These are phyloP conservation scores for Kazachstania taianensis DNA, from an alignment of 805 yeast species.

Conservation along the genomic window DNA sequence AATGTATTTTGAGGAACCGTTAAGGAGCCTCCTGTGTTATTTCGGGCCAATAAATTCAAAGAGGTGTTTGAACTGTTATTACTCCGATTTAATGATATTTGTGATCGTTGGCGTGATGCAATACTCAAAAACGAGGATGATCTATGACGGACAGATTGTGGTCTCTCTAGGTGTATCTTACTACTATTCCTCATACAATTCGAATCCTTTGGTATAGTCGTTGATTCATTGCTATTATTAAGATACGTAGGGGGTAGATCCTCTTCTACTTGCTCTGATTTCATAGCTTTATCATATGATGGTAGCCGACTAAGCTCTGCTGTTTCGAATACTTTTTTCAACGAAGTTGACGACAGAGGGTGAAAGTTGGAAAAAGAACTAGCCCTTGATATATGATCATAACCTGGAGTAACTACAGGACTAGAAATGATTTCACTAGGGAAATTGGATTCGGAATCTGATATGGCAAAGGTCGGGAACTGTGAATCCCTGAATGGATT, in stretches of 20 bases:
- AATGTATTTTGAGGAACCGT: slow-evolving; percentile 3
- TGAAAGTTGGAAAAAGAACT: slow-evolving; percentile 41
- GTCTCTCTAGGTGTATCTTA: slow-evolving; percentile 15
- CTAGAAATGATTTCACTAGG: slow-evolving; percentile 4
- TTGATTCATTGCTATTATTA: background rate
- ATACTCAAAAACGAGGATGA: slow-evolving; percentile 16
- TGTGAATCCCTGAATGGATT: slow-evolving; percentile 5
- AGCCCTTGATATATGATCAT: slow-evolving; percentile 48
- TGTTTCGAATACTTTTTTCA: slow-evolving; percentile 33
- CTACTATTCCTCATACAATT: background rate
- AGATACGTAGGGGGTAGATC: slow-evolving; percentile 65
- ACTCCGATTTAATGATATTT: slow-evolving; percentile 16
- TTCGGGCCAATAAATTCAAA: slow-evolving; percentile 11
- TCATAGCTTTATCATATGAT: slow-evolving; percentile 71
- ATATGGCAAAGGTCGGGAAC: slow-evolving; percentile 4
- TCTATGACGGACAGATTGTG: slow-evolving; percentile 21
- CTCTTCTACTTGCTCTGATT: slow-evolving; percentile 36
- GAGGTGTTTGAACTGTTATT: slow-evolving; percentile 22
- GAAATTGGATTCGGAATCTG: slow-evolving; percentile 4
- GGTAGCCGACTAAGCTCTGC: slow-evolving; percentile 61
- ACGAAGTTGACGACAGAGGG: slow-evolving; percentile 16
- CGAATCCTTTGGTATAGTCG: background rate
- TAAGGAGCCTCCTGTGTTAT: slow-evolving; percentile 9
- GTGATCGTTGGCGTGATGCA: slow-evolving; percentile 8
- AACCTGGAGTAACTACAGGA: slow-evolving; percentile 37